A percentile compares a stretch with the other conserved stretches of the same genome.
These are phyloP conservation scores for Marsdenia floribunda DNA, from an alignment of 257 asterid genomes.

Conservation along the genomic window DNA sequence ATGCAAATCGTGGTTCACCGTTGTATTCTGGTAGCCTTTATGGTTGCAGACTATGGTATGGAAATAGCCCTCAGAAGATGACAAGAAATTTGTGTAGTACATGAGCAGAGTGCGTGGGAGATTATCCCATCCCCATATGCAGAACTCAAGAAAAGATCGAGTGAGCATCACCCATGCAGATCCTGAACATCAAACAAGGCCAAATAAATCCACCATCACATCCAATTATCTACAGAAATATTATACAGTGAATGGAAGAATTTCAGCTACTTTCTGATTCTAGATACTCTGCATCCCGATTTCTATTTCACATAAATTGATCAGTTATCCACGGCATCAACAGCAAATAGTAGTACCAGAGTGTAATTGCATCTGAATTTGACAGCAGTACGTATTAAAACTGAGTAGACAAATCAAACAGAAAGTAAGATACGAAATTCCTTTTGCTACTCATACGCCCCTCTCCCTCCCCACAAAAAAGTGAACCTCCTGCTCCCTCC, in stretches of 20 bases:
- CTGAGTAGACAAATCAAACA: too few species aligned
- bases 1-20: constrained; percentile 84
- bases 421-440: neutral
- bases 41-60: constrained; percentile 85
- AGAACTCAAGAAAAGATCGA: constrained; percentile 84
- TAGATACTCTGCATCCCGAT: neutral
- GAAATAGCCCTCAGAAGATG: constrained; percentile 84
- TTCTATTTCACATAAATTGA: neutral
- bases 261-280: neutral
- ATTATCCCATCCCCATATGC: constrained; percentile 98
- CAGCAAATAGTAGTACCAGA: neutral
- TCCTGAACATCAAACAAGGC: constrained; percentile 36
- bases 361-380: too few species aligned
- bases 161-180: constrained; percentile 73
- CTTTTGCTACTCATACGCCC: too few species aligned
- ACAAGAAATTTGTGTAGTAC: constrained; percentile 89
- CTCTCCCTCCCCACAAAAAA: neutral
- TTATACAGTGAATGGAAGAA: neutral
- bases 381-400: too few species aligned
- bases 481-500: neutral
- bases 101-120: constrained; percentile 90
- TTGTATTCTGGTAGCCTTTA: constrained; percentile 86
- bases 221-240: neutral
- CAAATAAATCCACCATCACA: neutral
- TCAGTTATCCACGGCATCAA: neutral